phyloP scores from a whole-genome alignment of 129 eudicot species.

The sunflower (Helianthus annuus) region HanXRQr2.0-SUNRISE NC_035434.2:10635693-10636192 shows the following conservation, averaged over 20 bases:
- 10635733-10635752: conserved; percentile 70
- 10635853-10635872: conserved; percentile 71
- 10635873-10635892: neutral
- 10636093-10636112: too few species aligned
- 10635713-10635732: neutral
- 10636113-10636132: too few species aligned
- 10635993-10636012: too few species aligned
- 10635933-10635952: neutral
- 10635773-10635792: conserved; percentile 81
- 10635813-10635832: conserved; percentile 85
- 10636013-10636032: too few species aligned
- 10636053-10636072: too few species aligned
- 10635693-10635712: neutral
- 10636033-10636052: too few species aligned
- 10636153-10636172: too few species aligned
- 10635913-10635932: neutral
- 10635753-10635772: conserved; percentile 61
- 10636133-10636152: too few species aligned
- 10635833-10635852: conserved; percentile 72
- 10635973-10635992: too few species aligned
- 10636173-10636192: too few species aligned
- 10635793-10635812: conserved; percentile 82
- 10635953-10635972: neutral
- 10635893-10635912: neutral
- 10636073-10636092: too few species aligned